These are phyloP conservation scores for Zalaria sp. DNA, from an alignment of 2,329 filamentous ascomycete species.

Conservation along the genomic window DNA sequence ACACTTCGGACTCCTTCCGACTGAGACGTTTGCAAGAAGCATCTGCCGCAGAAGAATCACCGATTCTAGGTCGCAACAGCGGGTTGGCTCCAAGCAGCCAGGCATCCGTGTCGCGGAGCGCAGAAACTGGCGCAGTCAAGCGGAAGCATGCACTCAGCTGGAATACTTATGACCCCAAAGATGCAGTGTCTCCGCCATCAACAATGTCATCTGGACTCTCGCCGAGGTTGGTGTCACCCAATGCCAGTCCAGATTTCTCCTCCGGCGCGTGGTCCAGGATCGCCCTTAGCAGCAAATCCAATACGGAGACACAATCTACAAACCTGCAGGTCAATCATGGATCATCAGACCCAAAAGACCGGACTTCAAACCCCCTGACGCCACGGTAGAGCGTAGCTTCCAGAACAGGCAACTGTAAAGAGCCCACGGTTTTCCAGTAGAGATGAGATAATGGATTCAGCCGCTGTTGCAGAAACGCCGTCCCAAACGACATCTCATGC, in stretches of 20 bases:
- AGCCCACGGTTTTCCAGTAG: not conserved
- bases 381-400: not conserved
- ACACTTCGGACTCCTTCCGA: conserved; percentile 4
- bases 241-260: not conserved
- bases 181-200: conserved; percentile 1
- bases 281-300: not conserved
- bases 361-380: no score
- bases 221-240: not conserved
- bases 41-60: conserved; percentile 6
- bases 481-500: no score
- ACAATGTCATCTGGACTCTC: conserved; percentile 1
- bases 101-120: conserved; percentile 2
- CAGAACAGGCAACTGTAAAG: not conserved
- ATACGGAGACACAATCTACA: not conserved
- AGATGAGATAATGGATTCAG: no score
- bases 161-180: conserved; percentile 9
- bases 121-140: conserved; percentile 6
- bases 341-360: not conserved
- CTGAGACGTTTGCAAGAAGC: not conserved
- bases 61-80: conserved; percentile 9
- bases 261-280: not conserved
- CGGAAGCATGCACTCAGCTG: conserved; percentile 11
- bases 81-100: not conserved
- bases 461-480: no score
- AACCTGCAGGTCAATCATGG: not conserved